phyloP scores from a whole-genome alignment of 2,329 filamentous ascomycete genomes.

The Talaromyces sp. region DNA sequence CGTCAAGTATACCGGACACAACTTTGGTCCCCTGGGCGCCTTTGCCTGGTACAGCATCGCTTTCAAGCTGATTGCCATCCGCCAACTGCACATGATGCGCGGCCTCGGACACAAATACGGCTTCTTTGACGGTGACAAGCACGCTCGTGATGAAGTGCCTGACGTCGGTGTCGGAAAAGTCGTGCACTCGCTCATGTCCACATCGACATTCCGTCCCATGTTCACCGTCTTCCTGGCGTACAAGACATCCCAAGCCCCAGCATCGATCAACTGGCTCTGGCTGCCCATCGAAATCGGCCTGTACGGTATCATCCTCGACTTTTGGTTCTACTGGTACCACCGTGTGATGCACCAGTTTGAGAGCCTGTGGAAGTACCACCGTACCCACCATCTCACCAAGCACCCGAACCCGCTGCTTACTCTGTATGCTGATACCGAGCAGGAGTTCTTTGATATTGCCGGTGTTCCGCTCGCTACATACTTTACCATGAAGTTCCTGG shows the following conservation, averaged over 20 bases:
- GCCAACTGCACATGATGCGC: constrained; percentile 31
- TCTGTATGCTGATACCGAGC: constrained; percentile 35
- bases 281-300: constrained; percentile 32
- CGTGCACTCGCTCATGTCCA: constrained; percentile 24
- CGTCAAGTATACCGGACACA: constrained; percentile 21
- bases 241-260: constrained; percentile 14
- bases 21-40: constrained; percentile 22
- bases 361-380: constrained; percentile 36
- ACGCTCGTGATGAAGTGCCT: constrained; percentile 36
- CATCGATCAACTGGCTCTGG: constrained; percentile 25
- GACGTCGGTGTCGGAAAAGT: constrained; percentile 32
- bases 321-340: constrained; percentile 43
- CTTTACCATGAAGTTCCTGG: constrained; percentile 27
- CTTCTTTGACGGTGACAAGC: constrained; percentile 40
- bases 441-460: constrained; percentile 38
- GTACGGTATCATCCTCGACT: constrained; percentile 38
- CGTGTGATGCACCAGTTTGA: constrained; percentile 35
- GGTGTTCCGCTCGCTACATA: constrained; percentile 34
- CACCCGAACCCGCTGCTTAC: constrained; percentile 37
- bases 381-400: constrained; percentile 40
- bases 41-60: constrained; percentile 30
- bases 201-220: constrained; percentile 23
- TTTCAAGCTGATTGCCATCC: constrained; percentile 35
- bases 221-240: constrained; percentile 26
- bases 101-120: constrained; percentile 30